A percentile compares a stretch with the other conserved stretches of the same genome.
Conservation (phyloP, 73 alveolate genomes). For the Symbiodinium natans region DNA sequence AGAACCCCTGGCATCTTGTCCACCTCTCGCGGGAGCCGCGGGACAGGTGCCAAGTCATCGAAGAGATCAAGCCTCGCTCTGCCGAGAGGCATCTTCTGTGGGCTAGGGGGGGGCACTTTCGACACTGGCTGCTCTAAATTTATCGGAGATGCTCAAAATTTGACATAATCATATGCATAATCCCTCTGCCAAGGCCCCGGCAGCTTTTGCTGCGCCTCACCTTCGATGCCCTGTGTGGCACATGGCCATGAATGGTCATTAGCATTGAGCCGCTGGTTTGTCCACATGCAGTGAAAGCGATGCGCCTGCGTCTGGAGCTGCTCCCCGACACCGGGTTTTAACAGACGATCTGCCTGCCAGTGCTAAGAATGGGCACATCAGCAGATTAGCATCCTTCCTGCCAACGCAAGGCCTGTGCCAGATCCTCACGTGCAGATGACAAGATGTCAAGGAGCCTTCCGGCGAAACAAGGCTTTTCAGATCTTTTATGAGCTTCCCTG, state of each 20-base stretch:
- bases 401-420: constrained; percentile 71
- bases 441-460: constrained; percentile 53
- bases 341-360: constrained; percentile 58
- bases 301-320: constrained; percentile 46
- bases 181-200: neutral
- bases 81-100: too few relatives aligned
- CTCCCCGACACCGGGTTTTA: constrained; percentile 29
- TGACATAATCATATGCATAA: too few relatives aligned
- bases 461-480: neutral
- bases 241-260: neutral
- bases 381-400: neutral
- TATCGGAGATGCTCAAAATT: too few relatives aligned
- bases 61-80: neutral
- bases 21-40: neutral
- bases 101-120: too few relatives aligned
- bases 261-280: too few relatives aligned
- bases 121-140: too few relatives aligned
- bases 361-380: neutral
- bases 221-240: constrained; percentile 34
- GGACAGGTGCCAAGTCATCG: neutral
- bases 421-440: constrained; percentile 46
- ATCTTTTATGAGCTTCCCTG: neutral
- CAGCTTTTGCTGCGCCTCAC: constrained; percentile 57
- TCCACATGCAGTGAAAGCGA: too few relatives aligned
- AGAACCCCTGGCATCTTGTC: neutral